These are phyloP conservation scores for Trypethelium eluteriae DNA, from an alignment of 495 filamentous ascomycete genomes.

Conservation along the genomic window DNA sequence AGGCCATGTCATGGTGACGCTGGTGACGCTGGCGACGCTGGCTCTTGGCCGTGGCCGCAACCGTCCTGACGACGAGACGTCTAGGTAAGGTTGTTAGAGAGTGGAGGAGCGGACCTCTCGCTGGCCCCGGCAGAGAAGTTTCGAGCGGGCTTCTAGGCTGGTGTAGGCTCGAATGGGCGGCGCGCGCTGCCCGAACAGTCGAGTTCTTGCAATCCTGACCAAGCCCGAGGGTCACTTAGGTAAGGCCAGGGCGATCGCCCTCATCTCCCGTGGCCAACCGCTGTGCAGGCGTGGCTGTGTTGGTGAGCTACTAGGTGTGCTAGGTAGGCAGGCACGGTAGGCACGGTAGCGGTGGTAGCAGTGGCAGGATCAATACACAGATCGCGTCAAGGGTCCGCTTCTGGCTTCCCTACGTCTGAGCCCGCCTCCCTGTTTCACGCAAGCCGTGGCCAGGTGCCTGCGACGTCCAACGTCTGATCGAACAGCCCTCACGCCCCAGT, in stretches of 20 bases:
- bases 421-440: slow-evolving; percentile 12
- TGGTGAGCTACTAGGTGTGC: neutral
- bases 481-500: neutral
- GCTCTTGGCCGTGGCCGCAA: neutral
- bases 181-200: neutral
- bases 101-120: neutral
- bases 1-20: too few relatives aligned
- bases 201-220: too few relatives aligned
- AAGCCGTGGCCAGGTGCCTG: neutral
- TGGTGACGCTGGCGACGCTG: neutral
- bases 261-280: slow-evolving; percentile 7
- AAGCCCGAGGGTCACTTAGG: neutral
- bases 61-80: neutral
- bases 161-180: slow-evolving; percentile 1
- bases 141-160: slow-evolving; percentile 6
- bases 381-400: slow-evolving; percentile 9
- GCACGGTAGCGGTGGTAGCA: too few relatives aligned
- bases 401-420: slow-evolving; percentile 11
- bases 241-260: neutral
- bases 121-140: slow-evolving; percentile 4
- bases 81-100: slow-evolving; percentile 8
- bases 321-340: too few relatives aligned
- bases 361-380: slow-evolving; percentile 8
- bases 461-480: slow-evolving; percentile 11
- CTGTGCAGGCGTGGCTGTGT: neutral